These are phyloP conservation scores for Backusella macrospora DNA, from an alignment of 192 early-diverging fungal species.

Conservation along the genomic window DNA sequence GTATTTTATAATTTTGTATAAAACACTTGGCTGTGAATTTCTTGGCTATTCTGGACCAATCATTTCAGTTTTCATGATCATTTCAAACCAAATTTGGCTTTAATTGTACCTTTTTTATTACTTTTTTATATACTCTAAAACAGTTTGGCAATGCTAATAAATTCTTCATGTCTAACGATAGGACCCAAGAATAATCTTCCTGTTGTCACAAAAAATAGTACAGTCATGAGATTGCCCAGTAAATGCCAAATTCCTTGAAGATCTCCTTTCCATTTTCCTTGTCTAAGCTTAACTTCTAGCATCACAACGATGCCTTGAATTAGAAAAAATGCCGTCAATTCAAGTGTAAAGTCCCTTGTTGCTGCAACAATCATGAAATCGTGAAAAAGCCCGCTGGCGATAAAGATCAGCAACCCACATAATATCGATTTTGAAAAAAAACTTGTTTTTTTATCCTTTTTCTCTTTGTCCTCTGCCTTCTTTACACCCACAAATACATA, in stretches of 20 bases:
- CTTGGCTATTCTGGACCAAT: background rate
- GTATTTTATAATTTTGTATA: constrained; percentile 3
- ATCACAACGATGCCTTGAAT: background rate
- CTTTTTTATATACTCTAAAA: constrained; percentile 4
- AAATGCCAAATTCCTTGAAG: constrained; percentile 3
- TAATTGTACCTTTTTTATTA: background rate
- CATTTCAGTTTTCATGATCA: background rate
- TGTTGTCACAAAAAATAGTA: constrained; percentile 2
- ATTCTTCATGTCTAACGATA: background rate
- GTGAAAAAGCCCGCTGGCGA: background rate
- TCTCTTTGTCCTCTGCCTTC: background rate
- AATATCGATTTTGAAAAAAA: background rate
- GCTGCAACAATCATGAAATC: constrained; percentile 17
- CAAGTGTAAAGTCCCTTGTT: constrained; percentile 1
- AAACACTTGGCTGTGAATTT: constrained; percentile 12
- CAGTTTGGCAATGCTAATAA: background rate
- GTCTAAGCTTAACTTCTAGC: background rate
- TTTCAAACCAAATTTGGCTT: background rate
- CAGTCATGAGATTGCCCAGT: constrained; percentile 5
- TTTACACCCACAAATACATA: background rate
- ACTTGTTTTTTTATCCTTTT: background rate
- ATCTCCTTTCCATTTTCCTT: background rate
- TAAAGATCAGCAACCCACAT: constrained; percentile 9
- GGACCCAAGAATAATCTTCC: constrained; percentile 22
- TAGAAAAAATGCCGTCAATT: constrained; percentile 7